Evolutionary conservation across 176 grass and related monocot genomes (phyloP), one percentile per base, ranked within the genome.

Genomic region (Cenchrus fungigraminus): DNA sequence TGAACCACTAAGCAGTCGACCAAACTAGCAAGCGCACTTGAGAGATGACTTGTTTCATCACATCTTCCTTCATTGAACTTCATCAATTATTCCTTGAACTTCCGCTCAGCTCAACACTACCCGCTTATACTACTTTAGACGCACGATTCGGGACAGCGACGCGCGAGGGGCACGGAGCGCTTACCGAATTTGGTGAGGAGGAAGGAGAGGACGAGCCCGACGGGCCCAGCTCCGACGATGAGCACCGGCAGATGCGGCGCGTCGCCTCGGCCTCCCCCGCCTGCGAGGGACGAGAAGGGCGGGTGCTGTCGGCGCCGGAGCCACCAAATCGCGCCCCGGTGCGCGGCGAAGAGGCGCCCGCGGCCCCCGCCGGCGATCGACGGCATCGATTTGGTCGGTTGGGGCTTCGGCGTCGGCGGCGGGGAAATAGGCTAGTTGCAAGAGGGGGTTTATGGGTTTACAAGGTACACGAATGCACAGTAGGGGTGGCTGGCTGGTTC

Each of bases 171-270:
- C 0, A 70, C 40, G 61, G 11, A 58, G 34, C 2, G 1, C 68
- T 50, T 87, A 98, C 97, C 97, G 34, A 95, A 92, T 88, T 98
- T 98, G 25, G 89, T 84, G 84, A 98, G 91, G 53, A 98, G 97
- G 65, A 95, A 90, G 54, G 93, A 95, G 86, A 98, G 90, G 71
- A 91, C 86, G 60, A 98, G 97, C 52, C 97, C 97, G 66, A 98
- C 93, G 12, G 97, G 97, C 0, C 97, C 97, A 16, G 93, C 97
- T 32, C 93, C 97, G 74, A 98, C 93, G 80, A 98, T 94, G 67
- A 95, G 80, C 28, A 98, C 93, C 0, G 97, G 97, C 28, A 98
- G 85, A 82, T 90, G 91, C 32, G 91, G 79, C 74, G 61, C 65
- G 11, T 51, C 84, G 45, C 79, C 79, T n/a, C 49, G 68, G 8